phyloP scores from a whole-genome alignment of 345 rosid genomes.

The Dimocarpus longan region DNA sequence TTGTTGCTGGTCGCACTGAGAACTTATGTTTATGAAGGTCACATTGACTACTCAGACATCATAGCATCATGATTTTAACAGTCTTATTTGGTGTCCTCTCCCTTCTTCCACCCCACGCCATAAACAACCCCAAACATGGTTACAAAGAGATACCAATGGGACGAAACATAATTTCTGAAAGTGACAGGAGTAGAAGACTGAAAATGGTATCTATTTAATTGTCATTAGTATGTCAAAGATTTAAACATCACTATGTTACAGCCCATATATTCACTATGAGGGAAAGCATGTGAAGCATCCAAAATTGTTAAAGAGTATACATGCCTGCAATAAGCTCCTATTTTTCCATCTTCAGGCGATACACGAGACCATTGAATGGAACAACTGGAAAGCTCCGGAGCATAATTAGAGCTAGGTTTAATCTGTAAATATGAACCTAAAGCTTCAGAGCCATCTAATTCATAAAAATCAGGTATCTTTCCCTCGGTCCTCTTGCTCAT shows the following conservation, averaged over 20 bases:
- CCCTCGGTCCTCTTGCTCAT: constrained; percentile 62
- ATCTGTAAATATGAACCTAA: constrained; percentile 80
- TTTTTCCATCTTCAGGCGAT: constrained; percentile 70
- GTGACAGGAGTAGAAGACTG: not conserved
- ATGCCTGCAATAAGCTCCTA: constrained; percentile 88
- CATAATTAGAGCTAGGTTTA: constrained; percentile 61
- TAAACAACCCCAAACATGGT: not conserved
- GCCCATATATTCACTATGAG: not conserved
- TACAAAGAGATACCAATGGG: not conserved
- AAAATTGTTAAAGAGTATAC: not conserved
- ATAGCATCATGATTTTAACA: not conserved
- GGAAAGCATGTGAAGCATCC: not conserved
- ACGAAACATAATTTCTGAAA: not conserved
- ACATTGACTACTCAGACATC: not conserved
- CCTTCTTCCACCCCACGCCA: not conserved
- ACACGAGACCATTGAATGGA: constrained; percentile 85
- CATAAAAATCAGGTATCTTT: constrained; percentile 52
- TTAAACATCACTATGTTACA: not conserved
- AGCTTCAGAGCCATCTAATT: constrained; percentile 82
- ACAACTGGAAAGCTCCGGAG: constrained; percentile 74
- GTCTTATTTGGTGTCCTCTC: not conserved
- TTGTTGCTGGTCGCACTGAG: too few relatives aligned
- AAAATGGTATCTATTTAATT: not conserved
- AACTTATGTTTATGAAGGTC: constrained; percentile 8
- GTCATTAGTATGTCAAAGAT: too few relatives aligned